Evolutionary conservation across 208 protist species (phyloP).

Genomic region (Perkinsela sp.): DNA sequence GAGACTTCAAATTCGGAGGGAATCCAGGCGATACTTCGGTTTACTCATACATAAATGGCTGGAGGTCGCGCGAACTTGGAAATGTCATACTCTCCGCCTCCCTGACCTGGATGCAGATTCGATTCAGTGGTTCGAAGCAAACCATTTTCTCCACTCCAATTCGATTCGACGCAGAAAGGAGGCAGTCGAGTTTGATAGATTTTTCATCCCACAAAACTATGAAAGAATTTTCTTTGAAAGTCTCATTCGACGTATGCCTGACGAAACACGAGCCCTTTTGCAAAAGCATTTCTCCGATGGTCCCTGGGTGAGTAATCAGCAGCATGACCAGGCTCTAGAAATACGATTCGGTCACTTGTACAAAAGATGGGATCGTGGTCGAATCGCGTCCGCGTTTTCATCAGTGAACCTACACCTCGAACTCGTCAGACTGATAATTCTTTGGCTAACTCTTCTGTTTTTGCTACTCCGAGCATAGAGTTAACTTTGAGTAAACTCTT

Average conservation of each 20-base stretch:
- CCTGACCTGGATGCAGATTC: not conserved
- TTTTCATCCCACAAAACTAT: not conserved
- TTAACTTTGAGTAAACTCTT: too few relatives aligned
- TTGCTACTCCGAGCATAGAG: too few relatives aligned
- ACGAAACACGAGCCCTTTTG: not conserved
- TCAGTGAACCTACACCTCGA: not conserved
- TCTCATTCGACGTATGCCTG: not conserved
- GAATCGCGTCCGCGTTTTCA: not conserved
- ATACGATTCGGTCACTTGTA: not conserved
- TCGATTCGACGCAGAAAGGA: not conserved
- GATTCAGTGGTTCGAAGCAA: not conserved
- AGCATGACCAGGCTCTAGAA: not conserved
- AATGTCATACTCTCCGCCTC: not conserved
- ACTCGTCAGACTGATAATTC: not conserved
- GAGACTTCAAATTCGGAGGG: not conserved
- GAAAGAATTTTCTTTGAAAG: not conserved
- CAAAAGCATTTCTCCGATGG: not conserved
- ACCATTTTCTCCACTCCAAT: too few relatives aligned
- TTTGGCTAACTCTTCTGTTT: not conserved
- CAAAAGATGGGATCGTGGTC: not conserved
- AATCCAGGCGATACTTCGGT: not conserved
- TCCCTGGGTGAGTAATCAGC: not conserved
- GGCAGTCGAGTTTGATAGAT: not conserved
- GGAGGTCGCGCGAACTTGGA: not conserved
- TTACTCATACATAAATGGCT: not conserved